Conservation (phyloP, 306 rosid genomes). For the Sechiopsis laciniata region DNA sequence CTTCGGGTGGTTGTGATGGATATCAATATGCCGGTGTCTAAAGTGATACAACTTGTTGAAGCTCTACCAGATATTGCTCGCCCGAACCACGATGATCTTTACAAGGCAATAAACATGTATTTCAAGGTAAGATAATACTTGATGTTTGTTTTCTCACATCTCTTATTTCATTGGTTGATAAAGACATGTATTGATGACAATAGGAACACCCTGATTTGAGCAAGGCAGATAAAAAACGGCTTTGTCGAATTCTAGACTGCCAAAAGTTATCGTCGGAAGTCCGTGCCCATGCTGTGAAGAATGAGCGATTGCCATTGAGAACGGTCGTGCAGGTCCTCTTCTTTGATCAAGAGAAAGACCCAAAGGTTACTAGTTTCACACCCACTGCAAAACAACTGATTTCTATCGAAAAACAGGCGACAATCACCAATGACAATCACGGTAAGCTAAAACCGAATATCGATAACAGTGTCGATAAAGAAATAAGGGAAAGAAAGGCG, state of each 20-base stretch:
- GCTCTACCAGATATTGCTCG: slow-evolving; percentile 72
- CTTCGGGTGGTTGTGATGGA: slow-evolving; percentile 79
- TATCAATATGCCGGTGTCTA: slow-evolving; percentile 57
- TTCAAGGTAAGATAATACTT: slow-evolving; percentile 54
- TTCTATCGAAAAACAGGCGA: slow-evolving; percentile 38
- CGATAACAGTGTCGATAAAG: slow-evolving; percentile 42
- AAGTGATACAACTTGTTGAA: slow-evolving; percentile 61
- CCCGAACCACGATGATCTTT: slow-evolving; percentile 62
- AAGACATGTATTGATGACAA: background rate
- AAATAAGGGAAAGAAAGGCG: slow-evolving; percentile 36
- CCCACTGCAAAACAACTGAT: slow-evolving; percentile 30
- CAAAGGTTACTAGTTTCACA: slow-evolving; percentile 10
- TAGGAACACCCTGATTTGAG: slow-evolving; percentile 28
- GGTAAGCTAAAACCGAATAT: slow-evolving; percentile 18
- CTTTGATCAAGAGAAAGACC: slow-evolving; percentile 24
- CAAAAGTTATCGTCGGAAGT: slow-evolving; percentile 24
- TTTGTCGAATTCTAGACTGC: slow-evolving; percentile 28
- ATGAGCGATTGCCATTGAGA: slow-evolving; percentile 22
- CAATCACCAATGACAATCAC: slow-evolving; percentile 28
- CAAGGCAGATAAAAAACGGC: slow-evolving; percentile 24
- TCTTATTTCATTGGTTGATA: background rate
- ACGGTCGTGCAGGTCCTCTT: slow-evolving; percentile 27
- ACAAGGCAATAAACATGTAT: slow-evolving; percentile 79
- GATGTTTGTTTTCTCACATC: background rate
- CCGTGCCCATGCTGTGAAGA: slow-evolving; percentile 27